Evolutionary conservation across 228 moss, liverwort and hornwort species (phyloP).

Genomic region (Sphagnum magellanicum): DNA sequence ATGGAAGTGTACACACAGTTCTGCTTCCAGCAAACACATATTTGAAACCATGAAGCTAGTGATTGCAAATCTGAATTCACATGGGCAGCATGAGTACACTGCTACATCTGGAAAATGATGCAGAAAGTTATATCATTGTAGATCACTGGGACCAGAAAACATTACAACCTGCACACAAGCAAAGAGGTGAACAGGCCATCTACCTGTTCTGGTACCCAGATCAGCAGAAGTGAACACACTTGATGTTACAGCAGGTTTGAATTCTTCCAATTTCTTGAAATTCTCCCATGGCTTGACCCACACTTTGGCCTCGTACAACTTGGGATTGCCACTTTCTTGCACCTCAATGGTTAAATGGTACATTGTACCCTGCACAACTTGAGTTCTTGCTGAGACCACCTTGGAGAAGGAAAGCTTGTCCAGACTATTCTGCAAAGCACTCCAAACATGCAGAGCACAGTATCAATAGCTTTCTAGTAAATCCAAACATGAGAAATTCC

Average conservation of each 20-base stretch:
- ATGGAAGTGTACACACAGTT: too few relatives aligned
- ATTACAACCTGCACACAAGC: too few relatives aligned
- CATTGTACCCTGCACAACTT: slow-evolving; percentile 77
- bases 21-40: too few relatives aligned
- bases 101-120: too few relatives aligned
- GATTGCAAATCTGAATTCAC: too few relatives aligned
- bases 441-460: too few relatives aligned
- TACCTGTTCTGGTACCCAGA: slow-evolving; percentile 29
- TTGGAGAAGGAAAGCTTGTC: slow-evolving; percentile 74
- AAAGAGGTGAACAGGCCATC: slow-evolving; percentile 1
- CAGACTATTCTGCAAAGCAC: slow-evolving; percentile 37
- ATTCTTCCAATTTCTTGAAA: slow-evolving; percentile 76
- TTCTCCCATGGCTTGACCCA: slow-evolving; percentile 82
- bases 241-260: slow-evolving; percentile 43
- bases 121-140: too few relatives aligned
- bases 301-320: slow-evolving; percentile 81
- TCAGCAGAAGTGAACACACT: slow-evolving; percentile 52
- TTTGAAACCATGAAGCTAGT: too few relatives aligned
- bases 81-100: too few relatives aligned
- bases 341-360: slow-evolving; percentile 90
- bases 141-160: too few relatives aligned
- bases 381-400: slow-evolving; percentile 63
- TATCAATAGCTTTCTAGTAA: too few relatives aligned
- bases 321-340: slow-evolving; percentile 34
- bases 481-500: too few relatives aligned